These are phyloP conservation scores for Berkeleyomyces rouxiae DNA, from an alignment of 2,329 filamentous ascomycete genomes.

Conservation along the genomic window DNA sequence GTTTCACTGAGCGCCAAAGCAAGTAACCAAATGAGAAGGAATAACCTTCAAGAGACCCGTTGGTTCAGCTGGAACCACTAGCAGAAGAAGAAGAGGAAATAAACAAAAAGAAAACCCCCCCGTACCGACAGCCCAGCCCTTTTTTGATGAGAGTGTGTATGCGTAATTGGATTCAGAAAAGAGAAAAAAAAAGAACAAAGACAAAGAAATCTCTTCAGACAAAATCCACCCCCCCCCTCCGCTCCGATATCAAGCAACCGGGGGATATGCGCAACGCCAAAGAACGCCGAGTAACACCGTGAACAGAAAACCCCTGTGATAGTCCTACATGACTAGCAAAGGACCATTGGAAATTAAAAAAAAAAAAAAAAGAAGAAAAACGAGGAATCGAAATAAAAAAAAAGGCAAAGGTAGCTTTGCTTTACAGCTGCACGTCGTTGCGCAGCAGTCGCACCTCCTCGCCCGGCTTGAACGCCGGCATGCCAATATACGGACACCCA, in stretches of 20 bases:
- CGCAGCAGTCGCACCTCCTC: conserved; percentile 84
- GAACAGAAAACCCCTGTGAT: not conserved
- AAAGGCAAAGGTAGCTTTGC: no score
- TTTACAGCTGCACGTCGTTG: conserved; percentile 65
- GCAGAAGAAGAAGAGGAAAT: not conserved
- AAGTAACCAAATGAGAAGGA: not conserved
- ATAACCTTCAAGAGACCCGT: no score
- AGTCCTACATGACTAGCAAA: conserved; percentile 7
- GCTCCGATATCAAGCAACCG: not conserved
- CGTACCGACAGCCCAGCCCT: not conserved
- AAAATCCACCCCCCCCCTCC: not conserved
- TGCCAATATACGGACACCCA: conserved; percentile 64
- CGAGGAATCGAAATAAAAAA: not conserved
- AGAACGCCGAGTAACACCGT: not conserved
- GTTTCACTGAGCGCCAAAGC: not conserved
- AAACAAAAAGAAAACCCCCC: conserved; percentile 1
- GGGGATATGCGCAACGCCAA: not conserved
- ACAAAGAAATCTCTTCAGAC: not conserved
- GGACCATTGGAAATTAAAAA: not conserved
- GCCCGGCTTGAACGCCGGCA: conserved; percentile 92
- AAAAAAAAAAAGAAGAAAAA: not conserved
- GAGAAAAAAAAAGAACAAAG: not conserved
- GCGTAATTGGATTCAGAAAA: not conserved
- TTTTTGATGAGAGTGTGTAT: no score
- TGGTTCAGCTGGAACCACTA: no score